Percentiles rank a stretch among this genome's conserved stretches.
Conservation (phyloP, 352 stramenopile species). For the Achlya hypogyna region DNA sequence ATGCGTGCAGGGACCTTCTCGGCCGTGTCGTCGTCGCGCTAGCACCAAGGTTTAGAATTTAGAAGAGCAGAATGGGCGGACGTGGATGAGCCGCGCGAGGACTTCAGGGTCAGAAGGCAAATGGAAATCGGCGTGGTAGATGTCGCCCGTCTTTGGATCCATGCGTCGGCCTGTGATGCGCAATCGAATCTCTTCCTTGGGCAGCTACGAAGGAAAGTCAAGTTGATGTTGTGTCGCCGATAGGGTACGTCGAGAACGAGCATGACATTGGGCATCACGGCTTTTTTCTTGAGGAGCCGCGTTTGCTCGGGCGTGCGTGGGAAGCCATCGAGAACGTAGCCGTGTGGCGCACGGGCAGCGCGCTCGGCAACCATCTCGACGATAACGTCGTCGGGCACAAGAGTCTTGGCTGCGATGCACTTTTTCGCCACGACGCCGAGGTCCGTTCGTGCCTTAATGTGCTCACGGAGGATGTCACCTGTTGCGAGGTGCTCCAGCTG, state of each 20-base stretch:
- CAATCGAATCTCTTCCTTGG: constrained; percentile 33
- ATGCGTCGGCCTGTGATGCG: constrained; percentile 52
- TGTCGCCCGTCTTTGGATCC: constrained; percentile 42
- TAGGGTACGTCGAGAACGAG: constrained; percentile 37
- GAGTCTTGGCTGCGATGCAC: constrained; percentile 50
- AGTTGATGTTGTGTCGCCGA: background rate
- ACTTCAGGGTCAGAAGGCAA: constrained; percentile 35
- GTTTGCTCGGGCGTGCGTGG: constrained; percentile 55
- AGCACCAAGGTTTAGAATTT: background rate
- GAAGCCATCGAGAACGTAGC: constrained; percentile 70
- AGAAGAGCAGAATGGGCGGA: background rate
- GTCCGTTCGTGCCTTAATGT: constrained; percentile 49
- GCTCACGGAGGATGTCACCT: constrained; percentile 57
- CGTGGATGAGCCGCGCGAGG: constrained; percentile 39
- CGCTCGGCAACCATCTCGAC: constrained; percentile 69
- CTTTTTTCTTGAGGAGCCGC: constrained; percentile 32
- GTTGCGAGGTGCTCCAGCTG: constrained; percentile 52
- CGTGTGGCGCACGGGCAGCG: constrained; percentile 30
- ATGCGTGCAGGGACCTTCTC: constrained; percentile 52
- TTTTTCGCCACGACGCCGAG: constrained; percentile 47
- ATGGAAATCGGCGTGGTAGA: constrained; percentile 45
- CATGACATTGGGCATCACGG: constrained; percentile 43
- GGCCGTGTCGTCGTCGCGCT: constrained; percentile 41
- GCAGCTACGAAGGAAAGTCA: constrained; percentile 13
- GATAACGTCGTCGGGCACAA: constrained; percentile 64